Base-by-base conservation (phyloP, 108 stramenopile species). In the Cyclostephanos invisitatus region DNA sequence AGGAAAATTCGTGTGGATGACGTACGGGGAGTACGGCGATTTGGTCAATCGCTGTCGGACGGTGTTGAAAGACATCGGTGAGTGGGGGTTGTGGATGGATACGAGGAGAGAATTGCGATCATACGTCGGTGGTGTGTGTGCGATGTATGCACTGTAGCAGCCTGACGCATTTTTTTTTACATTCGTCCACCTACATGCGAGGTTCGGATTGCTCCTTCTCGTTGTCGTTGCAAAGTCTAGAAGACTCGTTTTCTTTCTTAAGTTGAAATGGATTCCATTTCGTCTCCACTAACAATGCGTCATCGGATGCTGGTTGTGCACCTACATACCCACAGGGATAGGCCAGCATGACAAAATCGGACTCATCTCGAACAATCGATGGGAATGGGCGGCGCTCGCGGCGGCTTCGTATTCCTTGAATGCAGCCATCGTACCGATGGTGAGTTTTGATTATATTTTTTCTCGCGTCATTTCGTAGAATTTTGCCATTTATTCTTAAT, bases 381-480 rank as follows among this genome's bases (percentile, higher is more conserved):
- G 89, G 84, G 96, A 97, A 72, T 98, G 97, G 97, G 96, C 94
- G 0, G 85, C 93, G 6, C 74, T 93, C 62, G 92, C 92, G 3
- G 74, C 86, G 36, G 98, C 96, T 17, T 86, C 96, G 6, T 96
- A 95, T 71, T 89, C 89, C 24, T 81, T 97, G 48, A 97, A 96
- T 53, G 97, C 94, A 7, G 84, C 91, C 21, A 72, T 96, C 57
- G 97, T 98, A 20, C 98, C 98, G 6, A 96, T 98, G 97, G 60
- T 61, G 60, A 61, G 60, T 22, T 32, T 56, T 5, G 55, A 2
- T n/a, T n/a, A n/a, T n/a, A 3, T 24, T 14, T 5, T 28, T 12
- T 3, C 28, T 0, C 7, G 7, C 24, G 55, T 55, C 28, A 24
- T 40, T 8, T 40, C 40, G 40, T 11, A 40, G 40, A 40, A n/a